Base-by-base conservation (phyloP, 345 rosid species). In the Linum lewisii region DNA sequence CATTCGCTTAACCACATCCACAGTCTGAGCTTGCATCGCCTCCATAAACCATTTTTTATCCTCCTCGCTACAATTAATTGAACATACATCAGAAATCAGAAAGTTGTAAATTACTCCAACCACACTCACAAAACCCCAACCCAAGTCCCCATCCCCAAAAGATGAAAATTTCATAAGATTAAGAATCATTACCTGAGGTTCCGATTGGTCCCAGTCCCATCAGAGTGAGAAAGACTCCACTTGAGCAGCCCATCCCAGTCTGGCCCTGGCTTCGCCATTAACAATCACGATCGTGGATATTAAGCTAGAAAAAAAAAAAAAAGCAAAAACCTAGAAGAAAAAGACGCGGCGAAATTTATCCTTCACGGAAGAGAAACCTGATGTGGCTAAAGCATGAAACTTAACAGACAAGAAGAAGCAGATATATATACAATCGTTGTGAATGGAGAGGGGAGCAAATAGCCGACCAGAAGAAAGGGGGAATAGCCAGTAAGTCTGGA, bases 1-100 rank as follows among this genome's bases (percentile, higher is more conserved):
- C 98, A 92, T 86, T 24, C 96, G 86, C 66, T 79, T 69, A 22
- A 83, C 64, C 24, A 88, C 95, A 68, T 86, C 96, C 52, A 86
- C 73, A 2, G 63, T 80, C 59, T 84, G 88, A 36, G 81, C 57
- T 76, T 92, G 98, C 96, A 92, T 83, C 23, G 98, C 96, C 75
- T 88, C 96, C 95, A 82, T 80, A 60, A 92, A 92, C 98, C 96
- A 92, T 75, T 21, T 83, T 62, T 83, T 67, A 73, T 88, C 96
- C 70, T 92, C 95, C 80, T 88, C 96, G 38, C 95, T 92, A 60
- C 18, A 52, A 3, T 29, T 11, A 25, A 44, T n/a, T n/a, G n/a
- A 7, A 26, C 22, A 10, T 11, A 38, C 25, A 66, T 21, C 26
- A 11, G 11, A 54, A n/a, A n/a, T n/a, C n/a, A n/a, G n/a, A n/a